Evolutionary conservation across 2,329 filamentous ascomycete genomes (phyloP), one percentile per base, ranked within the genome.

Genomic region (Massarina eburnea): DNA sequence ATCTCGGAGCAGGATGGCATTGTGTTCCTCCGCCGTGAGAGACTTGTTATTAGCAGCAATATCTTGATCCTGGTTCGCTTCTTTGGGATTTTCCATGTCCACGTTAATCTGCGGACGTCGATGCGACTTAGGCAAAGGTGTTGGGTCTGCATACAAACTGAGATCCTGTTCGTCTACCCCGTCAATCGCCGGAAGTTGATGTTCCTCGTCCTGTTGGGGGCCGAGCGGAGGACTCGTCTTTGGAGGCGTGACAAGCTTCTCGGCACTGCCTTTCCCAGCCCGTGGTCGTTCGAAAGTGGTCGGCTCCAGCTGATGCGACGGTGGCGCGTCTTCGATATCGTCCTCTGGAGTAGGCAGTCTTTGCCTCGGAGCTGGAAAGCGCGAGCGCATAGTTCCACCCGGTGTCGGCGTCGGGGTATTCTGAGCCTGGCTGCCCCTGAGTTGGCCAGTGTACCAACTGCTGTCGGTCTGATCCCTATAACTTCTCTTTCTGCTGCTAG

Each of bases 11-110:
- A 97, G 77, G 48, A 87, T 76, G 8, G 89, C 88, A 63, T 97
- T 99, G 69, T 97, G 91, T 64, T 96, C 88, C 70, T 99, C 92
- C 0, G 94, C 88, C 0, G 90, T 96, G 74, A 94, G 73, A 9
- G 67, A 67, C 67, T 44, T 45, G 12, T 44, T 45, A 15, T 47
- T 51, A 8, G 5, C 43, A 20, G 19, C 9, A n/a, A 9, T 14
- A 8, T n/a, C 12, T 10, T 3, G 27, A 8, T 7, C 37, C 14
- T 19, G 12, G 22, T 29, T 22, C 14, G 39, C 41, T 18, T 51
- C 45, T 10, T 55, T 41, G 4, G 52, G 40, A n/a, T 41, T n/a
- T n/a, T n/a, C n/a, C n/a, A n/a, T n/a, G 34, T 21, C 48, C 39
- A 24, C 3, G 17, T 17, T n/a, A 2, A 6, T 7, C 12, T 9